Conservation (phyloP, 176 grass and related monocot species). For the Eleusine indica region DNA sequence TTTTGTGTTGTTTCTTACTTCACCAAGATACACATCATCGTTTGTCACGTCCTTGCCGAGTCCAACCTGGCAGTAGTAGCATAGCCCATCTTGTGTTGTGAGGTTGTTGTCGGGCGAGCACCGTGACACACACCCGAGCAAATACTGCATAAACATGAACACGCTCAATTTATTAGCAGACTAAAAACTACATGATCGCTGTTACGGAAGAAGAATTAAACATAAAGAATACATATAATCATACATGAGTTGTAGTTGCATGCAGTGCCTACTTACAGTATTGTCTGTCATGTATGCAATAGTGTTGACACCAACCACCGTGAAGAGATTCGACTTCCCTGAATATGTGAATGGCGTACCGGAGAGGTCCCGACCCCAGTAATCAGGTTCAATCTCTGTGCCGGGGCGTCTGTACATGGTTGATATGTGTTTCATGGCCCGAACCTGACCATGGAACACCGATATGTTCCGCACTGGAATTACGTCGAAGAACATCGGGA, state of each 20-base stretch:
- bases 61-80: conserved; percentile 39
- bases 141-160: not conserved
- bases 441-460: conserved; percentile 7
- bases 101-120: not conserved
- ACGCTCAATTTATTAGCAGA: not conserved
- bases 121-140: not conserved
- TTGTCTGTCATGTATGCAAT: not conserved
- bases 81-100: not conserved
- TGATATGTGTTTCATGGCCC: not conserved
- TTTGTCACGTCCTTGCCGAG: not conserved
- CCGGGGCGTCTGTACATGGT: not conserved
- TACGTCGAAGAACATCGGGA: not conserved
- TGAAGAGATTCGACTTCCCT: conserved; percentile 5
- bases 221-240: not conserved
- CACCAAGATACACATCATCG: not conserved
- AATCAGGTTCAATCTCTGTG: not conserved
- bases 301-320: conserved; percentile 28
- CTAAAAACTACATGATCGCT: not conserved
- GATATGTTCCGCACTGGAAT: conserved; percentile 6
- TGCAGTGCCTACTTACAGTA: not conserved
- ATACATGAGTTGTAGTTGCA: not conserved
- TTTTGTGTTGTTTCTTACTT: not conserved
- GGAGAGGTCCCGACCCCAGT: not conserved
- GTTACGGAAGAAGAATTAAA: not conserved
- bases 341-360: not conserved